Base-by-base conservation (phyloP, 257 asterid species). In the Misopates orontium region DNA sequence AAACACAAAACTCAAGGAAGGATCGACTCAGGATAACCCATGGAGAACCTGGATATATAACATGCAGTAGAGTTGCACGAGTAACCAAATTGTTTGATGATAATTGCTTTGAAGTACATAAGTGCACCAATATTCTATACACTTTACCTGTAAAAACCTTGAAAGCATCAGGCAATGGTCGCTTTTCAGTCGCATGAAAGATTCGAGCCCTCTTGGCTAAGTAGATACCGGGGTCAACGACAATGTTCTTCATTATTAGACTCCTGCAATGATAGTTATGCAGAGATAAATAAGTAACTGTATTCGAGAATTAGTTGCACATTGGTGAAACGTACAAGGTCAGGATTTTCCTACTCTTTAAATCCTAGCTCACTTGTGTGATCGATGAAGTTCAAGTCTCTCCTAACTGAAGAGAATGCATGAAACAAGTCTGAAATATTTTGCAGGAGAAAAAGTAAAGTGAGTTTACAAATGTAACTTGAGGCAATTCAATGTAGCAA, bases 341-440 rank as follows among this genome's bases (percentile, higher is more conserved):
- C 70, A 77, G 78, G 74, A 71, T 85, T 83, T 79, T 88, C 98
- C 75, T 85, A 94, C 99, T 79, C 96, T 94, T 94, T 94, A 93
- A 95, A 94, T 80, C 99, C 96, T 65, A 94, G 95, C 64, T 94
- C 95, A 77, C 98, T 82, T 21, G 95, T 75, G 84, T 94, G 99
- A 67, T 94, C 98, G 23, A 94, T 84, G 78, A 94, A 94, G 83
- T 91, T 94, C 74, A 90, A 75, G 76, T 88, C 96, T 82, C 99
- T 80, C 70, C 84, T 78, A 74, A 91, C 82, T 36, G 91, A 82
- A 45, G 95, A 88, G 96, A 94, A 89, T 71, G 83, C 99, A 75
- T 90, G 96, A 77, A 93, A 86, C 80, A 94, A 80, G 75, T 91
- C 99, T 94, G 96, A 66, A 78, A 79, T 71, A 73, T n/a, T 69